A percentile compares a stretch with the other conserved stretches of the same genome.
Conservation (phyloP, 176 grass and related monocot genomes). For the Zoysia pacifica region DNA sequence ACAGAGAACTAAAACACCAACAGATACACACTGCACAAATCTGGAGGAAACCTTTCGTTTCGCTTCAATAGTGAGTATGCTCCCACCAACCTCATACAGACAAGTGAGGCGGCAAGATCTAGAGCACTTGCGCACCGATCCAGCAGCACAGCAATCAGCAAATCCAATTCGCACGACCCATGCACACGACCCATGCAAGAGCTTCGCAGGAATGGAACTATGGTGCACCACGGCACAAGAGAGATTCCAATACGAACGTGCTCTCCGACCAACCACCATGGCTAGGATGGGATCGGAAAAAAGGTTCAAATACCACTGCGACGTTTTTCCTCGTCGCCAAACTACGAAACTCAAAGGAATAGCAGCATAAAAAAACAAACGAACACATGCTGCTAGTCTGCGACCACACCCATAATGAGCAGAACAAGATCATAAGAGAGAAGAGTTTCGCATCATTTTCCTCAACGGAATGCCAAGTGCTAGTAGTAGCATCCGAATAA, state of each 20-base stretch:
- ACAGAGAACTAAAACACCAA: background rate
- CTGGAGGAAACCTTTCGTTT: slow-evolving; percentile 7
- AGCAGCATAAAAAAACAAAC: background rate
- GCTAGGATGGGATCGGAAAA: background rate
- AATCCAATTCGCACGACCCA: background rate
- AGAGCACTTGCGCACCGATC: background rate
- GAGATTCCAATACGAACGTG: background rate
- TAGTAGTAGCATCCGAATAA: no score
- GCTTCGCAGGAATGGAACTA: background rate
- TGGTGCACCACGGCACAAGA: background rate
- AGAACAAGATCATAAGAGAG: no score
- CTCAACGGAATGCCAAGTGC: no score
- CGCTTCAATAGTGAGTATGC: background rate
- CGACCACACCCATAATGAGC: background rate
- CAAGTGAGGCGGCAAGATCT: background rate
- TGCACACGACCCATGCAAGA: background rate
- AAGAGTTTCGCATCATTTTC: no score
- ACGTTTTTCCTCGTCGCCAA: background rate
- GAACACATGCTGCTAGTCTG: background rate
- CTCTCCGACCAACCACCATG: background rate
- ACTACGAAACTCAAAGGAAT: background rate
- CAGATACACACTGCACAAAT: background rate
- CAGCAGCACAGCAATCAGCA: background rate
- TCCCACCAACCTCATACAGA: background rate
- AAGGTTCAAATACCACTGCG: background rate